A percentile compares a stretch with the other conserved stretches of the same genome.
Conservation (phyloP, 129 eudicot genomes). For the Centrapalus pauciflorus region DNA sequence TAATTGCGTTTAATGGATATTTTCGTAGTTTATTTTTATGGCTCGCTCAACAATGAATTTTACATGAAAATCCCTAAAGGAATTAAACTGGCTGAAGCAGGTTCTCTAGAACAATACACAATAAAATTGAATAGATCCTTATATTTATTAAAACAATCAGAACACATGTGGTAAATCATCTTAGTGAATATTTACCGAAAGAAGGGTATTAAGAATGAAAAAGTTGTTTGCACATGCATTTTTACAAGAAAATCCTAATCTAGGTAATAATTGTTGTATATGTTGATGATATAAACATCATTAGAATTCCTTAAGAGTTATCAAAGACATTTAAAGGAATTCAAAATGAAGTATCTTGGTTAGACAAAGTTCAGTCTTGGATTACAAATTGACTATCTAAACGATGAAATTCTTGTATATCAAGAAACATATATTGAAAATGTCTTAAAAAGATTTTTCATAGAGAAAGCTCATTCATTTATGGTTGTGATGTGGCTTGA, state of each 20-base stretch:
- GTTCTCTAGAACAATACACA: background rate
- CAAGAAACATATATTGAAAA: background rate
- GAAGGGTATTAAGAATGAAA: background rate
- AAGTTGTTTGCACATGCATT: background rate
- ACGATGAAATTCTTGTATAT: background rate
- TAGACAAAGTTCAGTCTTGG: background rate
- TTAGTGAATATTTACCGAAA: background rate
- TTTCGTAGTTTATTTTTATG: slow-evolving; percentile 3
- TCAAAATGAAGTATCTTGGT: background rate
- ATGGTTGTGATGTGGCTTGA: slow-evolving; percentile 8
- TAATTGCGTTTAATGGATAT: slow-evolving; percentile 3
- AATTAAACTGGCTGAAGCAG: background rate
- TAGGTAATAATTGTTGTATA: background rate
- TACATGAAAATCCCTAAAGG: slow-evolving; percentile 20
- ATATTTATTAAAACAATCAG: background rate
- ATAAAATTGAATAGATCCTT: background rate
- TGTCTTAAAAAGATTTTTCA: background rate
- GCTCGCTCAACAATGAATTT: slow-evolving; percentile 7
- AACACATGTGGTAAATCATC: background rate
- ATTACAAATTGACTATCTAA: background rate
- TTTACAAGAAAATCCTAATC: background rate
- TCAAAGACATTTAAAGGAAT: background rate
- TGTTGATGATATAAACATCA: background rate
- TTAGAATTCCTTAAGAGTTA: background rate
- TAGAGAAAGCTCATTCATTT: background rate